Base-by-base conservation (phyloP, 2,329 filamentous ascomycete genomes). In the Cercospora zeina region DNA sequence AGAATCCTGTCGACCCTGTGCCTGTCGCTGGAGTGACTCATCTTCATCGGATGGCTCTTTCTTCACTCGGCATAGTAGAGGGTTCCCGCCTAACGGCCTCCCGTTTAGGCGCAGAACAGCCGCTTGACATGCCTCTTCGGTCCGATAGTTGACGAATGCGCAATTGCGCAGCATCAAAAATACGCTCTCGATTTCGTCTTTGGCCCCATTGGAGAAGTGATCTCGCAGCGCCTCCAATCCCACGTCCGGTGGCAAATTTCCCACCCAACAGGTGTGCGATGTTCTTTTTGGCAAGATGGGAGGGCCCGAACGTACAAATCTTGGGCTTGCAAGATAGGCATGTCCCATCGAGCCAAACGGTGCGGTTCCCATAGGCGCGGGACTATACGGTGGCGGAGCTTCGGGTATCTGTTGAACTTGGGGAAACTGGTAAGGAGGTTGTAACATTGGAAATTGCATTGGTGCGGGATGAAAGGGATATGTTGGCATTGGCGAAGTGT, bases 191-290 rank as follows among this genome's bases (percentile, higher is more conserved):
- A 97, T 85, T 0, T 92, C 84, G 45, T 81, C 84, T 0, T 82
- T 83, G 0, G 90, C 87, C 66, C 92, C 88, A 65, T 85, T 86
- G 65, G 90, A 96, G 61, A 97, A 93, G 73, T 97, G 90, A 62
- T 95, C 87, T 58, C 97, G 96, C n/a, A 97, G 79, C 61, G 84
- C 89, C 76, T 91, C 87, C 14, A 97, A 82, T 37, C 88, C 88
- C 0, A 91, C 89, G 53, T 91, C 89, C 0, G 90, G 89, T 1
- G 93, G 93, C 0, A 97, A 81, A 73, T 97, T 97, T 39, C 93
- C 93, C 24, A 97, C 91, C 93, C 93, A 97, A 19, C 97, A 87
- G 0, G 93, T 93, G 73, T 96, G 89, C 1, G 92, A 93, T 79
- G 82, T 86, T 71, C 87, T 83, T 70, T 83, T 85, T 4, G 86